phyloP scores from a whole-genome alignment of 192 early-diverging fungal genomes.

The Entomortierella parvispora region DNA sequence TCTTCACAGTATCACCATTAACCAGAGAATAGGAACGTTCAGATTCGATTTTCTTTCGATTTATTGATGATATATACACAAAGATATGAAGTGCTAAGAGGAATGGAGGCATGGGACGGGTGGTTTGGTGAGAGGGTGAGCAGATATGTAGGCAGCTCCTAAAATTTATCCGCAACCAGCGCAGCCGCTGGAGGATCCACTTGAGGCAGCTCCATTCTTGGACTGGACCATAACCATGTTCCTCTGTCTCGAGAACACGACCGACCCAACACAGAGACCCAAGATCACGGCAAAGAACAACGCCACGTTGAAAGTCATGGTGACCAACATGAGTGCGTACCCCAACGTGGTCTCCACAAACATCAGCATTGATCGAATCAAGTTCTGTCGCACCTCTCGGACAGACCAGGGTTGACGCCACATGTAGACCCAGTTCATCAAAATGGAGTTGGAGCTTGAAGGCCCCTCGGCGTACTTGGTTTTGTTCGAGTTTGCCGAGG shows the following conservation, averaged over 20 bases:
- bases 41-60: too few relatives aligned
- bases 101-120: too few relatives aligned
- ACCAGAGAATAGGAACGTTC: too few relatives aligned
- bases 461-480: too few relatives aligned
- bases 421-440: conserved; percentile 29
- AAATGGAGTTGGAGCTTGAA: conserved; percentile 27
- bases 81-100: too few relatives aligned
- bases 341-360: conserved; percentile 55
- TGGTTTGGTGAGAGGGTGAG: too few relatives aligned
- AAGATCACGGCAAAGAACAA: conserved; percentile 66
- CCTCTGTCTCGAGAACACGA: conserved; percentile 55
- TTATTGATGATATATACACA: too few relatives aligned
- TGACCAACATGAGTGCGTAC: conserved; percentile 69
- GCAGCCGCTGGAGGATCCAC: conserved; percentile 32
- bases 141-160: too few relatives aligned
- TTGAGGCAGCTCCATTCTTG: conserved; percentile 4
- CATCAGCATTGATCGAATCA: conserved; percentile 52
- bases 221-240: conserved; percentile 5
- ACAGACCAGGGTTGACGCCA: conserved; percentile 38
- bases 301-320: conserved; percentile 74
- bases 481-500: not conserved
- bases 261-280: conserved; percentile 60
- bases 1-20: too few relatives aligned
- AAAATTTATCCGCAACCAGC: conserved; percentile 54
- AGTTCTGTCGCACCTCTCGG: conserved; percentile 27